phyloP scores from a whole-genome alignment of 495 filamentous ascomycete genomes.

The Collariella sp. region DNA sequence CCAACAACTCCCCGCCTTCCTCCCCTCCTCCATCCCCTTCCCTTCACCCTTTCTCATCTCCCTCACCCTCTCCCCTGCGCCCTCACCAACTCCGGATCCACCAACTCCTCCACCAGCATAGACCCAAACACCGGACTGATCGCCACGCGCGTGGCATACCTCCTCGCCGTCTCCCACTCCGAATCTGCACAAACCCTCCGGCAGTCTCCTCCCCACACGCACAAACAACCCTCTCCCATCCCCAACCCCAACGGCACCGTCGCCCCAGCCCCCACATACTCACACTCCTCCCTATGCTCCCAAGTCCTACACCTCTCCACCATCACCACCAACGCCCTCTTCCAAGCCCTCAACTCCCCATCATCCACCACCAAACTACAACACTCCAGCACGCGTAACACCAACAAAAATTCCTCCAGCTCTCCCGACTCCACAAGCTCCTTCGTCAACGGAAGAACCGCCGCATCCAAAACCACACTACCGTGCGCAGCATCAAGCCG shows the following conservation, averaged over 20 bases:
- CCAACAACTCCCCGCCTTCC: background rate
- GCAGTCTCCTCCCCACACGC: slow-evolving; percentile 29
- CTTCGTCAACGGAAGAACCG: slow-evolving; percentile 38
- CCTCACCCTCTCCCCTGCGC: background rate
- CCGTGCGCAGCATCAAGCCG: slow-evolving; percentile 34
- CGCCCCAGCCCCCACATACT: slow-evolving; percentile 32
- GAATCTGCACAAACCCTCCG: slow-evolving; percentile 23
- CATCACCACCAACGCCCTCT: slow-evolving; percentile 37
- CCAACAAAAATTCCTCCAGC: slow-evolving; percentile 24
- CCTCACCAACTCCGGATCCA: slow-evolving; percentile 9
- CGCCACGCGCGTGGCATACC: slow-evolving; percentile 27
- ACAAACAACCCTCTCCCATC: slow-evolving; percentile 27
- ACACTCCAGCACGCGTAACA: slow-evolving; percentile 19
- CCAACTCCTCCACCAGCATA: slow-evolving; percentile 25
- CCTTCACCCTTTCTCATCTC: background rate
- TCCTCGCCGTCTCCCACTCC: slow-evolving; percentile 22
- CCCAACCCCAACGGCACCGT: slow-evolving; percentile 22
- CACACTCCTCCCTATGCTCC: slow-evolving; percentile 39
- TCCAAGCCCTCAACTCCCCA: slow-evolving; percentile 44
- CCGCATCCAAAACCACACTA: slow-evolving; percentile 41
- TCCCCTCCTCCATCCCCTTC: background rate
- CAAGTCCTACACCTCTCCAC: slow-evolving; percentile 49
- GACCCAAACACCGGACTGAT: slow-evolving; percentile 30
- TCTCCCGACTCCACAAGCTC: slow-evolving; percentile 16
- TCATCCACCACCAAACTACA: slow-evolving; percentile 30